Conservation (phyloP, 2,329 filamentous ascomycete species). For the Escovopsis sp. region DNA sequence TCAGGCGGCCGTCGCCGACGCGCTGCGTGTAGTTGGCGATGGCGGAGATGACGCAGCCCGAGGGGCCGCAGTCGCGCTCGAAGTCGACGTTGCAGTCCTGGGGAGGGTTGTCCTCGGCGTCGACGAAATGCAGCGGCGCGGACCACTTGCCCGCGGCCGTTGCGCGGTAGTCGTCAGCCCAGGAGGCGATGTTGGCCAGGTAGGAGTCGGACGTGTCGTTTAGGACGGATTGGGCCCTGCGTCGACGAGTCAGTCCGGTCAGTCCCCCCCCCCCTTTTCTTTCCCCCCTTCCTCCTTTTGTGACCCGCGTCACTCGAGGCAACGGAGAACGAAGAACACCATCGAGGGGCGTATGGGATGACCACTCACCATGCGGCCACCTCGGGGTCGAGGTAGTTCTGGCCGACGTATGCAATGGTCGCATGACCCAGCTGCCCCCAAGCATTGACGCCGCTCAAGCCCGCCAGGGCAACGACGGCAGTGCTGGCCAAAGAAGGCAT, state of each 20-base stretch:
- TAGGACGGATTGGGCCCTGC: conserved; percentile 17
- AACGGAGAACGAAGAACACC: neutral
- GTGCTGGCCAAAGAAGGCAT: conserved; percentile 6
- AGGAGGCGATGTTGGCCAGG: conserved; percentile 30
- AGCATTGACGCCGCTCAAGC: conserved; percentile 12
- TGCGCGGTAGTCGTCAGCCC: conserved; percentile 30
- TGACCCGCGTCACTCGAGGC: neutral
- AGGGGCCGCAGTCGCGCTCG: conserved; percentile 20
- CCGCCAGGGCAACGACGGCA: conserved; percentile 6
- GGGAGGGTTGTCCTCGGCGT: conserved; percentile 27
- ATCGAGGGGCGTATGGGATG: neutral
- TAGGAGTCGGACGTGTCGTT: conserved; percentile 29
- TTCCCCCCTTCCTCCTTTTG: neutral
- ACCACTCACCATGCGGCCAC: conserved; percentile 16
- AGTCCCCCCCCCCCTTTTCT: no score
- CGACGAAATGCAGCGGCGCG: conserved; percentile 35
- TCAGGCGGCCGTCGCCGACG: conserved; percentile 7
- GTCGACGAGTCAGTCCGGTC: neutral
- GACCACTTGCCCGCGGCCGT: conserved; percentile 32
- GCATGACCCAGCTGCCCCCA: conserved; percentile 35
- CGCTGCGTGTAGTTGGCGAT: conserved; percentile 16
- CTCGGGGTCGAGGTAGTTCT: conserved; percentile 28
- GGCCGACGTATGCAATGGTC: conserved; percentile 38
- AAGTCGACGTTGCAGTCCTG: conserved; percentile 23
- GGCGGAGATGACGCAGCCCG: conserved; percentile 14